Percentiles rank a stretch among this genome's conserved stretches.
These are phyloP conservation scores for Mentha longifolia DNA, from an alignment of 257 asterid genomes.

Conservation along the genomic window DNA sequence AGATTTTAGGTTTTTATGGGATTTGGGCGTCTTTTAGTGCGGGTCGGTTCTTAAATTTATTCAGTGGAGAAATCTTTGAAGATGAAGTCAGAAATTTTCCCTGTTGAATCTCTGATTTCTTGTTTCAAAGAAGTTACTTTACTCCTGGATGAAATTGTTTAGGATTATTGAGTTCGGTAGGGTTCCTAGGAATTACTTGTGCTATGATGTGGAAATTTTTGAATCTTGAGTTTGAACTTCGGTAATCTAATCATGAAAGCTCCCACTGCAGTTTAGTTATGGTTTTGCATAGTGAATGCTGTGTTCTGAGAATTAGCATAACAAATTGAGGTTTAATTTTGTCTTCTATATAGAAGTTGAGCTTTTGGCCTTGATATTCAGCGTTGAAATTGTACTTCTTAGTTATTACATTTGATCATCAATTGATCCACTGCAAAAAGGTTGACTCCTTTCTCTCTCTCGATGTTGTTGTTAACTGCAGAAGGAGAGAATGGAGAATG, in stretches of 20 bases:
- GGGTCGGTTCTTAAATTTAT: neutral
- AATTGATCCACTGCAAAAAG: neutral
- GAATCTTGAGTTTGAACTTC: constrained; percentile 16
- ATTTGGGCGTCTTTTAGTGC: neutral
- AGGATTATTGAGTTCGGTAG: neutral
- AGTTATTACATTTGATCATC: neutral
- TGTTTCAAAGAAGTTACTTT: neutral
- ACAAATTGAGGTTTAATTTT: constrained; percentile 8
- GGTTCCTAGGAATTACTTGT: neutral
- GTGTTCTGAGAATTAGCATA: neutral
- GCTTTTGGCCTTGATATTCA: neutral
- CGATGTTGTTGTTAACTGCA: constrained; percentile 39
- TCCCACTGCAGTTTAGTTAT: neutral
- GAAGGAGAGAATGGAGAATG: constrained; percentile 73
- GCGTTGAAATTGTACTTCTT: neutral
- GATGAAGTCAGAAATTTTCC: neutral
- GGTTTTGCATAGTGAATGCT: constrained; percentile 19
- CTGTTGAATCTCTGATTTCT: neutral
- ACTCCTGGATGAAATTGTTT: neutral
- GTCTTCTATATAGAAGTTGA: neutral
- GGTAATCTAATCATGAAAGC: neutral
- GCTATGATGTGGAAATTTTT: neutral
- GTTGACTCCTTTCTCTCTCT: constrained; percentile 1
- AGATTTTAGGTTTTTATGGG: constrained; percentile 3
- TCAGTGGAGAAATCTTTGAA: constrained; percentile 3